phyloP scores from a whole-genome alignment of 2,329 filamentous ascomycete species.

The Aspergillus ibericus region DNA sequence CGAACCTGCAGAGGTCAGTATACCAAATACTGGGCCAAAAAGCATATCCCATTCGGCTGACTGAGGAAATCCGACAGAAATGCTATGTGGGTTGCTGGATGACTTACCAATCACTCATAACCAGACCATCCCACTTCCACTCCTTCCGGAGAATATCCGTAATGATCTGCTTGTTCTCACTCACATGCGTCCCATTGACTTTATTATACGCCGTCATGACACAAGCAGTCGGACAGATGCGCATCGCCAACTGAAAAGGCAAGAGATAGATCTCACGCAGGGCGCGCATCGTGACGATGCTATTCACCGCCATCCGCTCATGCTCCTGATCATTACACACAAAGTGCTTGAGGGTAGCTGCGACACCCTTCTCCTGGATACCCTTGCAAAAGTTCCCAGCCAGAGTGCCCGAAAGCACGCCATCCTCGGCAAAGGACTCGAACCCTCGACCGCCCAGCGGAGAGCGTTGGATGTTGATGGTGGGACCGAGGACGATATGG shows the following conservation, averaged over 20 bases:
- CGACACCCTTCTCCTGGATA: slow-evolving; percentile 70
- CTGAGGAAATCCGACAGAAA: no score
- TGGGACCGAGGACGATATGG: slow-evolving; percentile 72
- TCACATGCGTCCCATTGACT: slow-evolving; percentile 52
- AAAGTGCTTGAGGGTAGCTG: slow-evolving; percentile 72
- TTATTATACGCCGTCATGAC: slow-evolving; percentile 63
- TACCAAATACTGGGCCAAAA: background rate
- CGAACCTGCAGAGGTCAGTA: slow-evolving; percentile 36
- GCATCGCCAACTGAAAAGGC: slow-evolving; percentile 63
- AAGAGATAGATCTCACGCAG: slow-evolving; percentile 64
- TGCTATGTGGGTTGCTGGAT: background rate
- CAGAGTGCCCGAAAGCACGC: slow-evolving; percentile 71
- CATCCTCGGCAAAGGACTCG: slow-evolving; percentile 84
- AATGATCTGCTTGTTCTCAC: slow-evolving; percentile 44
- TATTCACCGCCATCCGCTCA: slow-evolving; percentile 45
- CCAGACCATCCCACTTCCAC: slow-evolving; percentile 48
- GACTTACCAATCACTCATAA: slow-evolving; percentile 49
- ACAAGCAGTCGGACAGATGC: slow-evolving; percentile 55
- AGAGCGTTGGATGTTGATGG: slow-evolving; percentile 78
- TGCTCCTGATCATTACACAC: slow-evolving; percentile 51
- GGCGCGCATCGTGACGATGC: slow-evolving; percentile 52
- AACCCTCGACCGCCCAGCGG: slow-evolving; percentile 84
- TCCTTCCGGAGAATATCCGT: slow-evolving; percentile 47
- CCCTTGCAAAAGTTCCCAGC: slow-evolving; percentile 71
- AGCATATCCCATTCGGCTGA: no score